phyloP scores from a whole-genome alignment of 179 eudicot genomes.

The Patellifolia procumbens region DNA sequence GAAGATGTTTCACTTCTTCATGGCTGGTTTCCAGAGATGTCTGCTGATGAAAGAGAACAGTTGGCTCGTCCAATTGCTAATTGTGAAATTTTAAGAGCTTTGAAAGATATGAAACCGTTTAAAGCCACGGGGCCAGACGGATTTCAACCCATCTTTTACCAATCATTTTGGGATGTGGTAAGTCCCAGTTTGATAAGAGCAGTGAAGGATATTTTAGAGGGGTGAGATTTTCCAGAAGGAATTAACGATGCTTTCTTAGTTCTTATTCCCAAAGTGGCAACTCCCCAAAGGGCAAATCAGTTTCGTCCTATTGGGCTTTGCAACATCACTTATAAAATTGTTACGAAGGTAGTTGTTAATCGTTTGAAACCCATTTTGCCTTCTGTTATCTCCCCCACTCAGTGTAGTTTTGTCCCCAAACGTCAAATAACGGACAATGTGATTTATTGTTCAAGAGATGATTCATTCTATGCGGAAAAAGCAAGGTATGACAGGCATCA shows the following conservation, averaged over 20 bases:
- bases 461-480: background rate
- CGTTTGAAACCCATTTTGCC: background rate
- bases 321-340: background rate
- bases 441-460: conserved; percentile 3
- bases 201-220: background rate
- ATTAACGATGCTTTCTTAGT: background rate
- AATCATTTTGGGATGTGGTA: background rate
- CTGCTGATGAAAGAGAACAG: background rate
- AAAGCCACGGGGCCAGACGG: background rate
- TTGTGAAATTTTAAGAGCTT: background rate
- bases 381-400: background rate
- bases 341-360: conserved; percentile 4
- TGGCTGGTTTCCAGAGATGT: background rate
- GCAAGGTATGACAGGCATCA: background rate
- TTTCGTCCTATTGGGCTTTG: background rate
- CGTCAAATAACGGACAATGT: conserved; percentile 7
- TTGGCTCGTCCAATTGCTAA: too few species aligned
- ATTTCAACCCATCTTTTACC: background rate
- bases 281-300: background rate
- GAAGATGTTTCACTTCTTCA: background rate
- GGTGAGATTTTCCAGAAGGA: background rate
- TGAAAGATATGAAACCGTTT: background rate
- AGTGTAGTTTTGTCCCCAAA: background rate
- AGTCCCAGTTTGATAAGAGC: background rate
- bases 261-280: background rate